These are phyloP conservation scores for Musa balbisiana DNA, from an alignment of 202 grass and related monocot genomes.

Conservation along the genomic window DNA sequence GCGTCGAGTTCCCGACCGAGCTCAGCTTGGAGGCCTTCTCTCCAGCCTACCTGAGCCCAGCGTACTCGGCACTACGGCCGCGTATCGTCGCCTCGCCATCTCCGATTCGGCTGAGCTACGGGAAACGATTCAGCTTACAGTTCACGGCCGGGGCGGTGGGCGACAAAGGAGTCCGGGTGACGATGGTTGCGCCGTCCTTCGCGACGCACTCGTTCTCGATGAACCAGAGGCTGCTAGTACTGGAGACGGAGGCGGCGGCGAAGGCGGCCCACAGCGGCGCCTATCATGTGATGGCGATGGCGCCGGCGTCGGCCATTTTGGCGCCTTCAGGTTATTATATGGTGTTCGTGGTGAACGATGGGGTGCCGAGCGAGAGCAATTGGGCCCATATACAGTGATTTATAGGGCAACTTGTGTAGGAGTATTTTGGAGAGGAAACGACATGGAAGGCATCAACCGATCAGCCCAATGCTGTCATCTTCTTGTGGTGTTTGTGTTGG, in stretches of 20 bases:
- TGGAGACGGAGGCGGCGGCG: neutral
- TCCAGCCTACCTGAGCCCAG: neutral
- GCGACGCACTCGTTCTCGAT: slow-evolving; percentile 1
- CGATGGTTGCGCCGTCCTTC: neutral
- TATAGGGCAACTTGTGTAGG: too few relatives aligned
- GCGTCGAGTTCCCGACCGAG: slow-evolving; percentile 5
- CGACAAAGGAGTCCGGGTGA: neutral
- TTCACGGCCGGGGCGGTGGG: neutral
- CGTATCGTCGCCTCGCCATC: neutral
- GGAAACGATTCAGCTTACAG: neutral
- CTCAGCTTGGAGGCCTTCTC: slow-evolving; percentile 17
- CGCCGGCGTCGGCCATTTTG: neutral
- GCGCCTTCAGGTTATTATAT: neutral
- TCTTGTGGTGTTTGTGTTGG: too few relatives aligned
- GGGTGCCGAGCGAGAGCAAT: neutral
- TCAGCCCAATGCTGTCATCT: too few relatives aligned
- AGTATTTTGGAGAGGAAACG: too few relatives aligned
- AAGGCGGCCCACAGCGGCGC: neutral
- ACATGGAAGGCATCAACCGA: too few relatives aligned
- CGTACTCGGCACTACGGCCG: neutral
- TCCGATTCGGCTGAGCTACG: neutral
- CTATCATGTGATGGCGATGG: neutral
- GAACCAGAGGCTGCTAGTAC: neutral
- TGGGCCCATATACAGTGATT: neutral
- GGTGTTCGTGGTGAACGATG: slow-evolving; percentile 1